A percentile compares a stretch with the other conserved stretches of the same genome.
Evolutionary conservation across 2,329 filamentous ascomycete species (phyloP).

Genomic region (Thelonectria blattea): DNA sequence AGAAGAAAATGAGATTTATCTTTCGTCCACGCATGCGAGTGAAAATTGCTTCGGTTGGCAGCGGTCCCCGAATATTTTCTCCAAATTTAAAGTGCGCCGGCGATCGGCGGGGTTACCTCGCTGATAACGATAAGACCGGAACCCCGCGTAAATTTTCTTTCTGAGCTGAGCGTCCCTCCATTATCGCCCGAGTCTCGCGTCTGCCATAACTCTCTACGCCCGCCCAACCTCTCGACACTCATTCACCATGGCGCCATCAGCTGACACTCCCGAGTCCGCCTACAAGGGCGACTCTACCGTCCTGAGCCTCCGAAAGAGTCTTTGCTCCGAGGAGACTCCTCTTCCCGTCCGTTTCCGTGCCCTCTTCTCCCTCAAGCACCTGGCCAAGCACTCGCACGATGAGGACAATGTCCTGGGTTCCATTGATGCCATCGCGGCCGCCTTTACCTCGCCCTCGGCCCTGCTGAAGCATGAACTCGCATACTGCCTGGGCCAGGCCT

Average conservation of each 20-base stretch:
- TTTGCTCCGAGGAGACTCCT: constrained; percentile 80
- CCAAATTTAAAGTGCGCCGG: constrained; percentile 6
- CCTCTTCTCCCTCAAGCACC: constrained; percentile 95
- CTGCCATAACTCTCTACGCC: constrained; percentile 22
- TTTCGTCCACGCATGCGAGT: not conserved
- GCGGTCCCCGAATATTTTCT: constrained; percentile 4
- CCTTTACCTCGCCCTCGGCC: constrained; percentile 82
- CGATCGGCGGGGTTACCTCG: constrained; percentile 25
- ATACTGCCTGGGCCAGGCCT: constrained; percentile 93
- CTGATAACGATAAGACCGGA: constrained; percentile 38
- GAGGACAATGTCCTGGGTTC: constrained; percentile 62
- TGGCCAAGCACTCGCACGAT: constrained; percentile 72
- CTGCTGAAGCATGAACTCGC: constrained; percentile 96
- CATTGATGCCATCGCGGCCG: constrained; percentile 85
- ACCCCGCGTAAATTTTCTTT: constrained; percentile 47
- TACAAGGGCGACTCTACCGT: constrained; percentile 54
- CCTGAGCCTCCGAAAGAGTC: constrained; percentile 71
- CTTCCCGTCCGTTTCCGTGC: constrained; percentile 92
- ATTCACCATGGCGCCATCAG: constrained; percentile 37
- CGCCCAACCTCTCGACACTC: constrained; percentile 11
- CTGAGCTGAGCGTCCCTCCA: constrained; percentile 23
- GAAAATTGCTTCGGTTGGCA: not conserved
- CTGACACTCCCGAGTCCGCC: constrained; percentile 28
- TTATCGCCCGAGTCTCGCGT: constrained; percentile 13
- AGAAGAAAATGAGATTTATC: not conserved